Conservation (phyloP, 306 rosid genomes). For the Inga oerstediana region DNA sequence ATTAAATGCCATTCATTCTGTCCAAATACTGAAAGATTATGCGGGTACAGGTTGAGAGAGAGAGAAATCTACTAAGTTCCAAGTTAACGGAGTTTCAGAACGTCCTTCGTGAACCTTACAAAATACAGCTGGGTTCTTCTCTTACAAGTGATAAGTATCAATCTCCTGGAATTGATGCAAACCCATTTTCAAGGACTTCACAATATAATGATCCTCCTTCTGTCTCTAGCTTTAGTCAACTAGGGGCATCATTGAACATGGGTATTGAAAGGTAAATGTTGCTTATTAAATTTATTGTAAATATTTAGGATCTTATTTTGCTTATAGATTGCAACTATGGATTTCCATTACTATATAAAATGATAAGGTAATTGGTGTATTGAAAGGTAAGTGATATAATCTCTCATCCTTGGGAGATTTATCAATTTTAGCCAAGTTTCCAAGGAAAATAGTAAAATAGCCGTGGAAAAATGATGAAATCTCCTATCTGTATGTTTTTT, state of each 20-base stretch:
- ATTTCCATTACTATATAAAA: background rate
- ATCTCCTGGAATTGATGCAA: no score
- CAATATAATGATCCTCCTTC: slow-evolving; percentile 62
- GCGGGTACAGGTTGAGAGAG: no score
- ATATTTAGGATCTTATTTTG: background rate
- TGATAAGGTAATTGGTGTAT: background rate
- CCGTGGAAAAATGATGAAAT: no score
- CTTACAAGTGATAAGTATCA: no score
- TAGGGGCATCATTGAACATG: slow-evolving; percentile 59
- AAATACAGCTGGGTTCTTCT: no score
- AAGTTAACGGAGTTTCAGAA: no score
- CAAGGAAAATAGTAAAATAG: no score
- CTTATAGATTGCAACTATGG: background rate
- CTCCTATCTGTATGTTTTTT: no score
- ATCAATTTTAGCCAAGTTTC: background rate
- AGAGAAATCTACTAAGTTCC: no score
- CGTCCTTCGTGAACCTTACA: no score
- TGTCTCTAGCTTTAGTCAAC: slow-evolving; percentile 85
- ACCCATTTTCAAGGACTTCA: slow-evolving; percentile 40
- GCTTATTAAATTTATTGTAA: background rate
- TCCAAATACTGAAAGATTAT: slow-evolving; percentile 28
- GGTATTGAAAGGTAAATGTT: slow-evolving; percentile 59
- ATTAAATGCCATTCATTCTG: slow-evolving; percentile 26
- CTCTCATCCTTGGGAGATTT: background rate
- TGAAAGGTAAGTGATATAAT: background rate